phyloP scores from a whole-genome alignment of 1,284 basidiomycete genomes.

The Ceratobasidium sp. region DNA sequence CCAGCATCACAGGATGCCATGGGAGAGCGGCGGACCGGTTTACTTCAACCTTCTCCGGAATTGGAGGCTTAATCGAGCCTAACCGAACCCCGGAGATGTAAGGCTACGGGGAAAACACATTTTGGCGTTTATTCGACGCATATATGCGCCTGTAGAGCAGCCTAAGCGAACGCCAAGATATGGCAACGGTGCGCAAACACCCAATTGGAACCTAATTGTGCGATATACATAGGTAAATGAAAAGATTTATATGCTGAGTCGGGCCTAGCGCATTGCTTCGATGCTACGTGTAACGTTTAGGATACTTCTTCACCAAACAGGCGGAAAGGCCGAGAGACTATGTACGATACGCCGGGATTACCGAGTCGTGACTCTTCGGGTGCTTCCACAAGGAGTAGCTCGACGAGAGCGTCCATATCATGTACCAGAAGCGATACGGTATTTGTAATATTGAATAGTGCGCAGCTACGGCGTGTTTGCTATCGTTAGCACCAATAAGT shows the following conservation, averaged over 20 bases:
- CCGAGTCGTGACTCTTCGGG: constrained; percentile 34
- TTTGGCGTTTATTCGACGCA: no score
- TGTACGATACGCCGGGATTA: constrained; percentile 40
- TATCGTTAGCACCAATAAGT: not conserved
- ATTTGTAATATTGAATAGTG: constrained; percentile 37
- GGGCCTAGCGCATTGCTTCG: constrained; percentile 26
- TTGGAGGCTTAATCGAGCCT: constrained; percentile 5
- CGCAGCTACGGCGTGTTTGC: constrained; percentile 24
- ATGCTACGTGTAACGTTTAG: constrained; percentile 1
- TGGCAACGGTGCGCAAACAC: not conserved
- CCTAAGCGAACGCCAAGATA: not conserved
- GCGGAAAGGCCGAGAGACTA: not conserved
- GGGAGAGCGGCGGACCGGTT: not conserved
- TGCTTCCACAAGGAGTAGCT: constrained; percentile 25
- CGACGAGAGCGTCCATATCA: constrained; percentile 34
- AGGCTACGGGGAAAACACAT: not conserved
- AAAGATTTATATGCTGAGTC: constrained; percentile 16
- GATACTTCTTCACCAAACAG: not conserved
- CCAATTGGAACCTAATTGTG: no score
- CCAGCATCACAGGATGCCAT: not conserved
- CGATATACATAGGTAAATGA: not conserved
- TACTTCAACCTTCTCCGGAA: constrained; percentile 18
- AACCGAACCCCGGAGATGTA: constrained; percentile 19
- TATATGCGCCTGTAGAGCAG: no score
- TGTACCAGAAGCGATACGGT: constrained; percentile 28